A percentile compares a stretch with the other conserved stretches of the same genome.
phyloP scores from a whole-genome alignment of 192 early-diverging fungal genomes.

The Radiomyces spectabilis region DNA sequence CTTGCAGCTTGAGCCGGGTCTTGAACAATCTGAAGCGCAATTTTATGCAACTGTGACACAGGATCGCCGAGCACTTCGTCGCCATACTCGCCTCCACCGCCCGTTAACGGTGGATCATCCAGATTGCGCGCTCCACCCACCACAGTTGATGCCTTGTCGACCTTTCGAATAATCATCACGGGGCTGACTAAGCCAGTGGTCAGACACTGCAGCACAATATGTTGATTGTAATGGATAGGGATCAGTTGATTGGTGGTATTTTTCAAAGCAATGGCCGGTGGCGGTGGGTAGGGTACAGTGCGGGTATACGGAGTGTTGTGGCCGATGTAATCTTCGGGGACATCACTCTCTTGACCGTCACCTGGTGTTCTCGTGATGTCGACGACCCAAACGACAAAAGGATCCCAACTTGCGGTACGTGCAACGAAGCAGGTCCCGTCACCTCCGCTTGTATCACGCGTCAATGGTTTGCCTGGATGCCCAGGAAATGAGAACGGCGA shows the following conservation, averaged over 20 bases:
- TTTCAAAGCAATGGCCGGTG: slow-evolving; percentile 66
- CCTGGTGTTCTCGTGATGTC: slow-evolving; percentile 49
- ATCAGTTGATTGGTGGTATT: slow-evolving; percentile 52
- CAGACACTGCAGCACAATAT: slow-evolving; percentile 81
- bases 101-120: slow-evolving; percentile 3
- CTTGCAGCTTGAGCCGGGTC: slow-evolving; percentile 22
- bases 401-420: slow-evolving; percentile 76
- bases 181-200: slow-evolving; percentile 77
- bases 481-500: slow-evolving; percentile 20
- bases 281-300: slow-evolving; percentile 51
- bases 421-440: slow-evolving; percentile 67
- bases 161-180: slow-evolving; percentile 76
- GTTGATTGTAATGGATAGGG: slow-evolving; percentile 82
- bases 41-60: slow-evolving; percentile 85
- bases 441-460: not conserved
- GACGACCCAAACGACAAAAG: slow-evolving; percentile 80
- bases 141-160: slow-evolving; percentile 77
- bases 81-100: slow-evolving; percentile 34
- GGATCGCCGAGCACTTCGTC: slow-evolving; percentile 68
- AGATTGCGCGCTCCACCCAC: slow-evolving; percentile 49
- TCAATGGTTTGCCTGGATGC: slow-evolving; percentile 2
- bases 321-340: slow-evolving; percentile 40
- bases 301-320: slow-evolving; percentile 32
- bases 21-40: slow-evolving; percentile 74
- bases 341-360: slow-evolving; percentile 31